Conservation (phyloP, 139 green algal species). For the Picochlorum sp. region DNA sequence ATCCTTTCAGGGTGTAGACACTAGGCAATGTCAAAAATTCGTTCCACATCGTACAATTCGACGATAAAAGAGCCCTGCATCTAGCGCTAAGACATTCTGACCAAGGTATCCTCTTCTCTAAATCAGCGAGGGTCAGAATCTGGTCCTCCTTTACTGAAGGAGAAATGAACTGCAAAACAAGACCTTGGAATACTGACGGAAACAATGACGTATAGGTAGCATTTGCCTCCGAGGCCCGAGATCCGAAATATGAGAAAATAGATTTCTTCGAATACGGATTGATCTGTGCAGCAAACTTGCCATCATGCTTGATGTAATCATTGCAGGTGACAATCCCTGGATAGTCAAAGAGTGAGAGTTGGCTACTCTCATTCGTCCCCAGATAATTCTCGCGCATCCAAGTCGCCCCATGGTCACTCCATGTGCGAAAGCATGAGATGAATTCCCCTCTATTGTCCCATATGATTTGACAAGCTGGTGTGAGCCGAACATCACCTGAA, state of each 20-base stretch:
- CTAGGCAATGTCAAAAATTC: too few species aligned
- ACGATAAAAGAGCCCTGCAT: too few species aligned
- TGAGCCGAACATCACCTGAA: neutral
- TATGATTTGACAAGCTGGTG: neutral
- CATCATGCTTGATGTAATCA: neutral
- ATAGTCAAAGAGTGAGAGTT: neutral
- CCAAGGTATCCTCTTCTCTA: too few species aligned
- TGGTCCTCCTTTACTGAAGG: too few species aligned
- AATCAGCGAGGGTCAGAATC: too few species aligned
- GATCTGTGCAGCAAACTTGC: neutral
- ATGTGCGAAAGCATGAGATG: neutral
- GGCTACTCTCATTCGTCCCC: neutral
- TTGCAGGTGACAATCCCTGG: neutral
- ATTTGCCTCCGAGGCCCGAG: too few species aligned
- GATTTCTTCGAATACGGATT: neutral
- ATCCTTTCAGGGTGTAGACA: neutral
- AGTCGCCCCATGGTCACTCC: slow-evolving; percentile 4
- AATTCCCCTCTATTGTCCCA: slow-evolving; percentile 2
- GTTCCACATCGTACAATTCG: too few species aligned
- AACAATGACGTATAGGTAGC: too few species aligned
- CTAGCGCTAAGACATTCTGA: too few species aligned
- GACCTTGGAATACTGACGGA: too few species aligned
- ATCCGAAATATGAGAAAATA: neutral
- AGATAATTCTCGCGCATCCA: neutral
- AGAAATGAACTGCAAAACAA: too few species aligned